Evolutionary conservation across 805 yeast species (phyloP), one percentile per base, ranked within the genome.

Genomic region (Monosporozyma unispora): DNA sequence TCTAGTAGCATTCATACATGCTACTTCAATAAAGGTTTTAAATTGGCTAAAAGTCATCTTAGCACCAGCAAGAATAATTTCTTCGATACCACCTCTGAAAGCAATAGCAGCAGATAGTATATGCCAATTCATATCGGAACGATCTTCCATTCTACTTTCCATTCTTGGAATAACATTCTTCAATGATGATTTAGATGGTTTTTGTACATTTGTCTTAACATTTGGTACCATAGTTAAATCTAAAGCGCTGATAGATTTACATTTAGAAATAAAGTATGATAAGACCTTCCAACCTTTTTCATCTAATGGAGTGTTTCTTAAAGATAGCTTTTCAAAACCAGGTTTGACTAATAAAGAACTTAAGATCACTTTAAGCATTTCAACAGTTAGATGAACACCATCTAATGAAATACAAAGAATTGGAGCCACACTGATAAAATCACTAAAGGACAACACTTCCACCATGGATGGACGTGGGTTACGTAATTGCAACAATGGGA

Each of bases 401-500:
- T 90, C 97, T 31, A 91, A 69, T 0, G 87, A 79, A 5, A 90
- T 64, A 62, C 89, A 82, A 19, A 81, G 72, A 6, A 90, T 77
- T 0, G 96, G 96, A 0, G 95, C 93, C 48, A 88, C 80, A 46
- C 96, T 74, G 25, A 90, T 69, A 57, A 90, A 91, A 64, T 90
- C 98, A 14, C 95, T 79, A 60, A 90, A 87, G 0, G 96, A 81
- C 57, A 86, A 77, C 27, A 90, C 78, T 66, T 90, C 98, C 45
- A 90, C 82, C 74, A 86, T 70, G 0, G 96, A 86, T 0, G 98
- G 98, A 47, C 80, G 74, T 3, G 96, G 95, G 58, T 90, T 90
- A 60, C 88, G 75, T 52, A 91, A 64, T 57, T 84, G 90, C 48
- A 90, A 62, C 11, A 81, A 57, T 1, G 93, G 82, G n/a, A 90